A percentile compares a stretch with the other conserved stretches of the same genome.
These are phyloP conservation scores for Aspergillus quadrilineatus DNA, from an alignment of 2,329 filamentous ascomycete genomes.

Conservation along the genomic window DNA sequence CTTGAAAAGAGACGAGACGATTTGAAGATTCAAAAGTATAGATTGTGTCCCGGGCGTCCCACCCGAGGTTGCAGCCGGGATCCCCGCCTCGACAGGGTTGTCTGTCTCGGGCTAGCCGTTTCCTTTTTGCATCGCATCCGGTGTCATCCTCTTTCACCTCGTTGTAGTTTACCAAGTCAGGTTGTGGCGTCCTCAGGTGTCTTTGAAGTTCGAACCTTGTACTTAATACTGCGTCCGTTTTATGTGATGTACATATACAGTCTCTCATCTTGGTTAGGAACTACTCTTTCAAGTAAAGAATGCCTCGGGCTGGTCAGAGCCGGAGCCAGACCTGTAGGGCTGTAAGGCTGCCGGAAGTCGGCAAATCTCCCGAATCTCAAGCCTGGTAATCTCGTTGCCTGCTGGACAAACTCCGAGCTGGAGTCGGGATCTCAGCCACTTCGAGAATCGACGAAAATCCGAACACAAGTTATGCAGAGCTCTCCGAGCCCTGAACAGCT, in stretches of 20 bases:
- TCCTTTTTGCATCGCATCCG: constrained; percentile 9
- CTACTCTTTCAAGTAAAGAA: background rate
- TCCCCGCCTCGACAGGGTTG: background rate
- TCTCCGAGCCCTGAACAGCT: background rate
- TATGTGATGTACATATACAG: constrained; percentile 15
- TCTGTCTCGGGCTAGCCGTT: background rate
- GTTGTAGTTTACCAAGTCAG: constrained; percentile 13
- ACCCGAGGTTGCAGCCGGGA: background rate
- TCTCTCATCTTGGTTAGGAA: constrained; percentile 8
- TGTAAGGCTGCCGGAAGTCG: constrained; percentile 6
- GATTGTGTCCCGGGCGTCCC: background rate
- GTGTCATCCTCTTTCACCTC: constrained; percentile 11
- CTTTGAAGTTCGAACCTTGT: constrained; percentile 11
- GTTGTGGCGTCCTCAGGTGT: constrained; percentile 14
- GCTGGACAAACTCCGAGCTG: background rate
- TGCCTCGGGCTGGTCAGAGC: background rate
- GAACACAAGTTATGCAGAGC: constrained; percentile 1
- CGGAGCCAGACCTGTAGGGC: background rate
- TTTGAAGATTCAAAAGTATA: background rate
- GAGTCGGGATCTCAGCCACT: background rate
- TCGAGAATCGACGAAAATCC: background rate
- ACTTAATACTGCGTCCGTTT: constrained; percentile 11
- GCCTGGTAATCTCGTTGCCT: constrained; percentile 7
- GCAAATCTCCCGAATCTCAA: background rate
- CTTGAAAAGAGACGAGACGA: constrained; percentile 1